Evolutionary conservation across 2,329 filamentous ascomycete species (phyloP).

Genomic region (Parasarocladium wereldwijsianum): DNA sequence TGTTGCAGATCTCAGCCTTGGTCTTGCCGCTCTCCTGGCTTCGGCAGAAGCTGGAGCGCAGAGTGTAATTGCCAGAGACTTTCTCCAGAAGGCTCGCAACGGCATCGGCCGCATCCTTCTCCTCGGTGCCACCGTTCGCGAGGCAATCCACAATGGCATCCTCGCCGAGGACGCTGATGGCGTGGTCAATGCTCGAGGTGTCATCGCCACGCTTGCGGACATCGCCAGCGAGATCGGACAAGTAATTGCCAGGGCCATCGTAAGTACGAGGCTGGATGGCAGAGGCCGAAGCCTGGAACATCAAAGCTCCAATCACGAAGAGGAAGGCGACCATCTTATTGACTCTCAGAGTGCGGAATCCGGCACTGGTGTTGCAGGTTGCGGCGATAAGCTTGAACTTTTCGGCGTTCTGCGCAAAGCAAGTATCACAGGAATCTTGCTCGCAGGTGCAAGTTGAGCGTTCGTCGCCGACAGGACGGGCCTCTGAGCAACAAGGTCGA

Average conservation of each 20-base stretch:
- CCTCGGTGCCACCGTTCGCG: not conserved
- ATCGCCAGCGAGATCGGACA: not conserved
- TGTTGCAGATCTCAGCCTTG: conserved; percentile 1
- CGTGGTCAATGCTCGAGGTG: not conserved
- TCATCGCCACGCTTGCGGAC: not conserved
- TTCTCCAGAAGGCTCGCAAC: not conserved
- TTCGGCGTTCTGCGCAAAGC: conserved; percentile 1
- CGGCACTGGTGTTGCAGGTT: not conserved
- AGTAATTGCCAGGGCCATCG: conserved; percentile 1
- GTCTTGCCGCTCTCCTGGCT: conserved; percentile 1
- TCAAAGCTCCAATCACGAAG: not conserved
- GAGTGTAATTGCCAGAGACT: not conserved
- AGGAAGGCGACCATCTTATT: conserved; percentile 1
- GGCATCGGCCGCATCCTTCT: not conserved
- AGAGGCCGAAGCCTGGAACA: conserved; percentile 3
- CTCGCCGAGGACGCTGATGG: not conserved
- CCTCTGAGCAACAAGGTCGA: conserved; percentile 2
- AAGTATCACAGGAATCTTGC: conserved; percentile 2
- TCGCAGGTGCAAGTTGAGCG: conserved; percentile 2
- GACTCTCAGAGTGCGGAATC: not conserved
- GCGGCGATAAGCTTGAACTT: conserved; percentile 1
- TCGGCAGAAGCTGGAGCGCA: not conserved
- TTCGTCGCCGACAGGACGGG: conserved; percentile 1
- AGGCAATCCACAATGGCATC: conserved; percentile 1
- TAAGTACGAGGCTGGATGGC: not conserved